Percentiles rank a stretch among this genome's conserved stretches.
These are phyloP conservation scores for Trichoderma gamsii DNA, from an alignment of 495 filamentous ascomycete species.

Conservation along the genomic window DNA sequence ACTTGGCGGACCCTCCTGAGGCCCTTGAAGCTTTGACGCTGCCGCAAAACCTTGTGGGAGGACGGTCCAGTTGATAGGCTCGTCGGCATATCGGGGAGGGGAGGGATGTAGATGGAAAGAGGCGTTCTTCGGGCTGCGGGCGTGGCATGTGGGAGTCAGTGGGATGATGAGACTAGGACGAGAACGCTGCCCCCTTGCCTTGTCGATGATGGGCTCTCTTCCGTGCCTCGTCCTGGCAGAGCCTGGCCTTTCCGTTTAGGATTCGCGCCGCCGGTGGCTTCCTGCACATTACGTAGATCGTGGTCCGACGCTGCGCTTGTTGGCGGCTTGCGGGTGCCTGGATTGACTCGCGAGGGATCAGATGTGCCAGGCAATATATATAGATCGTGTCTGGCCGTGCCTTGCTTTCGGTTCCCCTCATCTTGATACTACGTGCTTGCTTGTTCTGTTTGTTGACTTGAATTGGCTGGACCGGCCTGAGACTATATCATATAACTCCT, in stretches of 20 bases:
- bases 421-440: neutral
- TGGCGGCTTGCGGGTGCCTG: slow-evolving; percentile 5
- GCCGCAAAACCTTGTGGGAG: neutral
- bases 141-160: neutral
- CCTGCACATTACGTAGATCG: slow-evolving; percentile 7
- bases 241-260: neutral
- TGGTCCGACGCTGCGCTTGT: neutral
- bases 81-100: slow-evolving; percentile 9
- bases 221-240: neutral
- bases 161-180: neutral
- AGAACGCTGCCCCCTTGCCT: neutral
- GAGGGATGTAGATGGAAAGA: neutral
- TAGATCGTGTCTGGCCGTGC: neutral
- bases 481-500: no score
- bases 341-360: neutral
- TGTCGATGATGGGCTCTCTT: neutral
- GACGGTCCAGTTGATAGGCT: neutral
- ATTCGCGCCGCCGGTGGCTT: neutral
- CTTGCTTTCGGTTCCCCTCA: slow-evolving; percentile 1
- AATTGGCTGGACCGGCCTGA: no score
- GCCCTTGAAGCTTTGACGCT: neutral
- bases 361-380: neutral
- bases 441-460: no score
- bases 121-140: neutral
- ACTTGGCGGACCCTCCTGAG: neutral